Conservation (phyloP, 2,329 filamentous ascomycete genomes). For the Penicillium glabrum region DNA sequence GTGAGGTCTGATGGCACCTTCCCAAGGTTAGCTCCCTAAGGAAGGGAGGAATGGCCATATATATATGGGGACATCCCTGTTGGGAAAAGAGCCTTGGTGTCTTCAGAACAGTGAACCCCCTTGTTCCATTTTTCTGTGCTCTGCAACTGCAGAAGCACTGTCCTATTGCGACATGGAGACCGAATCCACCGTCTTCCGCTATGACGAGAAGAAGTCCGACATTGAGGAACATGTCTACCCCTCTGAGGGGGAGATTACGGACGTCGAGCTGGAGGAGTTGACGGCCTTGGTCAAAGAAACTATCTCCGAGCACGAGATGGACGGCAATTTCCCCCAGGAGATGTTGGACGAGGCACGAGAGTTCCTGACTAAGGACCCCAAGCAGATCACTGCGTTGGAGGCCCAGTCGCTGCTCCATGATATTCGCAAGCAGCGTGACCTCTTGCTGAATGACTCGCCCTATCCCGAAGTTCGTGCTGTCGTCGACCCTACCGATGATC, state of each 20-base stretch:
- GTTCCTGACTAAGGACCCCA: constrained; percentile 2
- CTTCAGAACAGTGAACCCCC: background rate
- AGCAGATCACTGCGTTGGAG: constrained; percentile 1
- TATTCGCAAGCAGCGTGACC: constrained; percentile 3
- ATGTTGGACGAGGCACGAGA: constrained; percentile 4
- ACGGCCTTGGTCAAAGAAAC: constrained; percentile 1
- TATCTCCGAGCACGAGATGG: constrained; percentile 5
- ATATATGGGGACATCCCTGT: background rate
- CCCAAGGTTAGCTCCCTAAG: background rate
- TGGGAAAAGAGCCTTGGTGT: background rate
- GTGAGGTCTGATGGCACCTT: background rate
- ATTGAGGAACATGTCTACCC: constrained; percentile 3
- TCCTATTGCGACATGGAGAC: background rate
- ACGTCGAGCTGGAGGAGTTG: constrained; percentile 1
- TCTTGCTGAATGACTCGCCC: constrained; percentile 19
- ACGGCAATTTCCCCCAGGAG: constrained; percentile 6
- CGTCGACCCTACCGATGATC: constrained; percentile 29
- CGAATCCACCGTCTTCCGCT: background rate
- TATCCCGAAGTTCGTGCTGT: constrained; percentile 30
- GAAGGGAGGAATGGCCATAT: background rate
- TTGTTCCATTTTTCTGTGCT: background rate
- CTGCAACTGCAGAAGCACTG: background rate
- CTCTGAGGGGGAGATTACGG: background rate
- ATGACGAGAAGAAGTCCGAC: constrained; percentile 1
- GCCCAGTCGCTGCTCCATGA: background rate